Evolutionary conservation across 441 rosid genomes (phyloP).

Genomic region (Macaranga tanarius): DNA sequence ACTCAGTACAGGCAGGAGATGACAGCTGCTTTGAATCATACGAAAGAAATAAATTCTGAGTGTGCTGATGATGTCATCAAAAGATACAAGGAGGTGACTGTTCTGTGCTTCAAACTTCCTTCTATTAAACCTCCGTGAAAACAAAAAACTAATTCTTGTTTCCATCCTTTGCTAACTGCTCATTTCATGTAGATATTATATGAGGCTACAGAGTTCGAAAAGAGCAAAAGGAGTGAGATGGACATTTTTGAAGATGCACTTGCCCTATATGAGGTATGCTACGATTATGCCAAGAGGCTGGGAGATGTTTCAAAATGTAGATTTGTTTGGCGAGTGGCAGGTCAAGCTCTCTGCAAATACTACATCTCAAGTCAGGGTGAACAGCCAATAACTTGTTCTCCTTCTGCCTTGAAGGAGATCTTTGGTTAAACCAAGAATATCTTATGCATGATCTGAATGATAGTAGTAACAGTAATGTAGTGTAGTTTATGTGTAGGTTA

Average conservation of each 20-base stretch:
- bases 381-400: conserved; percentile 16
- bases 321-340: conserved; percentile 76
- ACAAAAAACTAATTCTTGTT: not conserved
- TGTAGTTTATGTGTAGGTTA: not conserved
- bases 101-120: too few species aligned
- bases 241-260: conserved; percentile 50
- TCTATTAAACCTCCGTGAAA: not conserved
- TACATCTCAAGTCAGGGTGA: conserved; percentile 28
- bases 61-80: conserved; percentile 5
- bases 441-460: not conserved
- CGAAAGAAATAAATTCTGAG: not conserved
- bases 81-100: conserved; percentile 14
- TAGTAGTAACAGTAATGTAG: not conserved
- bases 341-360: conserved; percentile 49
- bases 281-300: conserved; percentile 33
- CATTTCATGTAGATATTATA: conserved; percentile 43
- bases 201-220: conserved; percentile 47
- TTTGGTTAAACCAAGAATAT: not conserved
- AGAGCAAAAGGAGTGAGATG: conserved; percentile 34
- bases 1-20: conserved; percentile 48
- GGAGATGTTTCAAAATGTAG: conserved; percentile 24
- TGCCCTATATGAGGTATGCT: conserved; percentile 53
- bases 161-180: not conserved
- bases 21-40: conserved; percentile 20
- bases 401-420: conserved; percentile 42